These are phyloP conservation scores for Amylocystis lapponica DNA, from an alignment of 768 basidiomycete species.

Conservation along the genomic window DNA sequence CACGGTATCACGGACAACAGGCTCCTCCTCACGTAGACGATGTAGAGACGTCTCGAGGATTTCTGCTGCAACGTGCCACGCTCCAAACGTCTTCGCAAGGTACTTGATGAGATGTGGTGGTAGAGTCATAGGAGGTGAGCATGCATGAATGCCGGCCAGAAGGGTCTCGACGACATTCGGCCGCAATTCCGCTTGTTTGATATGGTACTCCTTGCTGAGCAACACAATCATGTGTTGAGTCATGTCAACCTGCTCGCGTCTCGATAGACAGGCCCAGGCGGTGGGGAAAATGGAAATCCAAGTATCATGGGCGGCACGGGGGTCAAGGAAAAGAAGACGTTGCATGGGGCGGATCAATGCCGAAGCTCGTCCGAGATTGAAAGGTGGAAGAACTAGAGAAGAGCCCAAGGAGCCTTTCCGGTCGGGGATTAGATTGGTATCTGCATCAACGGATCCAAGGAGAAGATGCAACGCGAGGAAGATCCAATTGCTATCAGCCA, in stretches of 20 bases:
- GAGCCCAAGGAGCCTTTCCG: slow-evolving; percentile 32
- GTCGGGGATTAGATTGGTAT: slow-evolving; percentile 36
- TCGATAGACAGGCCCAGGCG: slow-evolving; percentile 78
- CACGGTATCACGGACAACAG: slow-evolving; percentile 72
- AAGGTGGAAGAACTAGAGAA: slow-evolving; percentile 28
- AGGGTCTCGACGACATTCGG: slow-evolving; percentile 93
- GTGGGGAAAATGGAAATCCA: slow-evolving; percentile 89
- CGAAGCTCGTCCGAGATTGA: slow-evolving; percentile 39
- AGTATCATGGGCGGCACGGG: slow-evolving; percentile 67
- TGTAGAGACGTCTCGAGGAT: slow-evolving; percentile 80
- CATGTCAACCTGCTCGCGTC: slow-evolving; percentile 84
- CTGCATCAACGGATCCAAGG: slow-evolving; percentile 61
- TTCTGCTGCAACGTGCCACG: slow-evolving; percentile 91
- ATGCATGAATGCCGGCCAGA: slow-evolving; percentile 78
- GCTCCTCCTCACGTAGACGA: slow-evolving; percentile 73
- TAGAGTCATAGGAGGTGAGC: slow-evolving; percentile 79
- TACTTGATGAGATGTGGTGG: slow-evolving; percentile 96
- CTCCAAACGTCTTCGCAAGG: slow-evolving; percentile 90
- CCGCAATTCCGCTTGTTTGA: slow-evolving; percentile 79
- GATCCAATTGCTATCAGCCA: slow-evolving; percentile 93
- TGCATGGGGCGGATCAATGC: slow-evolving; percentile 73
- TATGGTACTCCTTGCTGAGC: slow-evolving; percentile 90
- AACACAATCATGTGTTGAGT: slow-evolving; percentile 87
- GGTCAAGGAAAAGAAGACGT: slow-evolving; percentile 76
- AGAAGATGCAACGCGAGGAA: slow-evolving; percentile 86